A percentile compares a stretch with the other conserved stretches of the same genome.
Evolutionary conservation across 2,329 filamentous ascomycete species (phyloP).

Genomic region (Capronia coronata): DNA sequence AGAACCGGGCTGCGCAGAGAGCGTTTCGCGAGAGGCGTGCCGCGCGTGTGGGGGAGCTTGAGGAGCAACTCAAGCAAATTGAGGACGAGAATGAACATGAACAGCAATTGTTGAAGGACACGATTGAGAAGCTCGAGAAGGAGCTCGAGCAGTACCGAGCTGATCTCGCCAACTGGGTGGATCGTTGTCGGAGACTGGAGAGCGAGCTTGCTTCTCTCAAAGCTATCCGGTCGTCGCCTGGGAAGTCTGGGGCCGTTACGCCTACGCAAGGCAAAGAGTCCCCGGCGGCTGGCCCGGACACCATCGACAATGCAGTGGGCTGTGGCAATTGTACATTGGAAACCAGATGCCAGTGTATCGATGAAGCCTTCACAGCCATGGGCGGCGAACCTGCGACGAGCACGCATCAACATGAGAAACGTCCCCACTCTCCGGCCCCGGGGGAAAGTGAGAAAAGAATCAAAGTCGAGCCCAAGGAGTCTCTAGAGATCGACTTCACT

Average conservation of each 20-base stretch:
- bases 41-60: conserved; percentile 67
- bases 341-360: conserved; percentile 57
- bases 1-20: conserved; percentile 86
- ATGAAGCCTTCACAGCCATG: conserved; percentile 47
- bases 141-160: conserved; percentile 61
- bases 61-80: conserved; percentile 46
- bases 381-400: conserved; percentile 37
- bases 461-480: conserved; percentile 36
- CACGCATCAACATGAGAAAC: conserved; percentile 34
- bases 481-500: conserved; percentile 68
- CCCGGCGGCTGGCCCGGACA: conserved; percentile 25
- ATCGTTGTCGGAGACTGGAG: conserved; percentile 57
- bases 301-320: conserved; percentile 44
- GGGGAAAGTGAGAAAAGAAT: conserved; percentile 49
- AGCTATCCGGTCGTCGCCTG: not conserved
- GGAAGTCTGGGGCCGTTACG: conserved; percentile 33
- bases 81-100: conserved; percentile 43
- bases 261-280: conserved; percentile 38
- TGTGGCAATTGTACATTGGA: conserved; percentile 62
- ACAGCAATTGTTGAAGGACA: conserved; percentile 48
- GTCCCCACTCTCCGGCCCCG: conserved; percentile 33
- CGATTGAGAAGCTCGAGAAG: conserved; percentile 52
- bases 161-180: conserved; percentile 41
- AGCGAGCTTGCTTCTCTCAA: conserved; percentile 48
- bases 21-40: conserved; percentile 84